Evolutionary conservation across 2,329 filamentous ascomycete genomes (phyloP), one percentile per base, ranked within the genome.

Genomic region (Fusarium setosum): DNA sequence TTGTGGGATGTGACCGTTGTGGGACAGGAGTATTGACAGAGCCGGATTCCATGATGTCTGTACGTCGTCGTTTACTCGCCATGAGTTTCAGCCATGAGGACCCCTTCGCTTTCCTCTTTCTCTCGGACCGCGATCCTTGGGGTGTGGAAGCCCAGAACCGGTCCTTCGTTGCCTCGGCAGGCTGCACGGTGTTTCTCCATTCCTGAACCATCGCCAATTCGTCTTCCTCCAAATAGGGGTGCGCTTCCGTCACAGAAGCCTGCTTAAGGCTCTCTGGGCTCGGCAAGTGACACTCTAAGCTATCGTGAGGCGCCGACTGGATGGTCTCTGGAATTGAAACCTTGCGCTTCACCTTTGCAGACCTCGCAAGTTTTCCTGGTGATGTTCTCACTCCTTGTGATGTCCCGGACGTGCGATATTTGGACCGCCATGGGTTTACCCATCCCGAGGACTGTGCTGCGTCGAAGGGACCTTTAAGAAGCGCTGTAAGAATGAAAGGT

Each of bases 391-490:
- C 48, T 13, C 48, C 63, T 55, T 35, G 59, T 12, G 42, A 37
- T 2, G 47, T 26, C 24, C 41, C 44, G 24, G 59, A 35, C 9
- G 72, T 74, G 31, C 71, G 67, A 20, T 68, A 51, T 29, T 74
- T 75, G 41, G 74, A 74, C 38, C 65, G 67, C 77, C 77, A 79
- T 6, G 77, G 77, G 44, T 79, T 79, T 5, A 65, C 48, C 75
- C 75, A 77, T 35, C 72, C 68, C 6, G 72, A 70, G 5, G 50
- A 37, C 7, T 45, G 64, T 29, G 54, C 37, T 29, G 54, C 37
- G 20, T 83, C 81, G 65, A 92, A 90, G 0, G 90, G 90, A 1
- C 90, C 90, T 59, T 78, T 82, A 4, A 92, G 78, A 6, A 78
- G 76, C 7, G 90, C 85, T 12, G 90, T 90, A 4, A 89, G 73